Evolutionary conservation across 2,329 filamentous ascomycete genomes (phyloP), one percentile per base, ranked within the genome.

Genomic region (Penicillium sp.): DNA sequence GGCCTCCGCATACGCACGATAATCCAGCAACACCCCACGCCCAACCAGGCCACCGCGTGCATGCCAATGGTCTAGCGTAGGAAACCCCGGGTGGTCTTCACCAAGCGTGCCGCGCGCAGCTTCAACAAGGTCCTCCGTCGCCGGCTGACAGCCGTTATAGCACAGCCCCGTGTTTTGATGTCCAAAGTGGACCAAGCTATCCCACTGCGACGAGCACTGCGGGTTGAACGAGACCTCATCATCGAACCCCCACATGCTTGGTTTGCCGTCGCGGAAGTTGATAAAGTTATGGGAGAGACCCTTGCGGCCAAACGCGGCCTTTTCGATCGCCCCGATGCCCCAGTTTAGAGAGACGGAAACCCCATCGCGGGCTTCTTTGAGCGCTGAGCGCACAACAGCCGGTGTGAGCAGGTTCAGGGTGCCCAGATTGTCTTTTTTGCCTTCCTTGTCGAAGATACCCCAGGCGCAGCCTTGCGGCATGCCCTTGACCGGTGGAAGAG

Each of bases 1-100:
- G 44, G 77, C 76, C 19, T 80, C 79, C 2, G 88, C 68, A 83
- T 88, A 91, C 9, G 74, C 66, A 54, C 78, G 80, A 58, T 83
- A 87, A 70, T 88, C 86, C 0, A 86, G 71, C 0, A 86, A 73
- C 2, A 86, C 75, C 21, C 83, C 83, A 0, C 84, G 78, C 3
- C 83, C 83, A 2, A 55, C 81, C 7, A 86, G 78, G 21, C 66
- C 65, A 41, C 82, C 81, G 2, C 76, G 82, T 11, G 74, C 67
- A 38, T 78, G 69, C 76, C 77, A 79, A 52, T 76, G 62, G 17
- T 72, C 60, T 8, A 71, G 64, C 17, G 73, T 74, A 26, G 70
- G 72, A 21, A 68, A 67, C 46, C n/a, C 5, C 30, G 52, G 35
- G 2, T 63, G 58, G 58, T 62, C 66, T 26, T n/a, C 19, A 26